Evolutionary conservation across 345 rosid genomes (phyloP), one percentile per base, ranked within the genome.

Genomic region (Pelargonium nanum): DNA sequence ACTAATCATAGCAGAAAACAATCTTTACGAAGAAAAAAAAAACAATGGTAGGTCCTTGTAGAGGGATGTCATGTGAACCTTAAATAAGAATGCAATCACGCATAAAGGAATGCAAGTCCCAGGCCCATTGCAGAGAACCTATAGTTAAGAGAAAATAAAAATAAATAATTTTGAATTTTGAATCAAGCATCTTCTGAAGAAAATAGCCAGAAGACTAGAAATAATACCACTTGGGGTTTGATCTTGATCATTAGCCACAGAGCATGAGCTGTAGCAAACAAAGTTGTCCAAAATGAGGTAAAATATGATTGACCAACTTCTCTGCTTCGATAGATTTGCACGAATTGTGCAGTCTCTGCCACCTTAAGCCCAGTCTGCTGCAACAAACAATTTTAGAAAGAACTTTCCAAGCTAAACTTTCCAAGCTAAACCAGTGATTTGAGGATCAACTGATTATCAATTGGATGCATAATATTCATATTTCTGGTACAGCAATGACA

Each of bases 61-160:
- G 60, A 60, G 55, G 60, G 60, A 52, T 66, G 26, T 56, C 19
- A 15, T 24, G 54, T 66, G 21, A 54, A 89, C 97, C 96, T 89
- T 93, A 73, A 93, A 83, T 57, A 81, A 34, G 72, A 85, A 85
- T 22, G 97, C 90, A 45, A 89, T 89, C 45, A 65, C 56, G 28
- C 95, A 87, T 5, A 93, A 77, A 70, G 99, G 97, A 70, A 89
- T 71, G 70, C 99, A 93, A 5, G 99, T 88, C 67, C 96, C 95
- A 19, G 99, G 97, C 67, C 97, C 97, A 73, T 93, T 89, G 78
- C 99, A 93, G 64, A 87, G 87, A 67, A 93, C 74, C 97, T 87
- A 68, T 30, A 58, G 24, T 57, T 48, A 15, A 34, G 45, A 34
- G 19, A 34, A 34, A 34, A 9, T 54, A 30, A 25, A 2, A 45